Conservation (phyloP, 306 rosid species). For the Quercus rubra region DNA sequence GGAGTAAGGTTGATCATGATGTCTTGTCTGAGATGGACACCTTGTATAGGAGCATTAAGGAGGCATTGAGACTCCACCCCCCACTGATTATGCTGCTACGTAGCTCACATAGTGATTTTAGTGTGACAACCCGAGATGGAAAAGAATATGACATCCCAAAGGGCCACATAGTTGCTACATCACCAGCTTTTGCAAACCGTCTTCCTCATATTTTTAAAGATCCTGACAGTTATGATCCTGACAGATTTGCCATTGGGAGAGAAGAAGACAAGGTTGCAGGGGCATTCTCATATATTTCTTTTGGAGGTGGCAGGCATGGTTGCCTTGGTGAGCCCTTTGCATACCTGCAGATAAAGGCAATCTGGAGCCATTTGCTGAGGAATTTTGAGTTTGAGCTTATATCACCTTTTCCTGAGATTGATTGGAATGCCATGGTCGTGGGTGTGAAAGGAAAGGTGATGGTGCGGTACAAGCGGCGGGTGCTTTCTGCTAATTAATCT, state of each 20-base stretch:
- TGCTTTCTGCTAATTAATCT: conserved; percentile 44
- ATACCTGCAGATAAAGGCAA: conserved; percentile 90
- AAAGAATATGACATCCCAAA: conserved; percentile 83
- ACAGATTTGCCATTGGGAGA: conserved; percentile 66
- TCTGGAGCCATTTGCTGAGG: conserved; percentile 92
- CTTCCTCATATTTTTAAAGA: conserved; percentile 67
- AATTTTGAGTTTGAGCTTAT: conserved; percentile 83
- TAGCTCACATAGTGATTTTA: conserved; percentile 79
- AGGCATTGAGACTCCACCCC: conserved; percentile 96
- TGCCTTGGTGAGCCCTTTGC: conserved; percentile 99
- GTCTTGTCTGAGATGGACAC: conserved; percentile 93
- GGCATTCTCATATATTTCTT: conserved; percentile 85
- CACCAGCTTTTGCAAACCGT: conserved; percentile 91
- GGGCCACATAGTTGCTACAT: conserved; percentile 93
- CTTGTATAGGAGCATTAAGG: conserved; percentile 78
- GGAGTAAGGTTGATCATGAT: conserved; percentile 81
- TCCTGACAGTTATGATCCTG: conserved; percentile 82
- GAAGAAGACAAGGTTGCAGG: conserved; percentile 95
- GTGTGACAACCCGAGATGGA: conserved; percentile 71
- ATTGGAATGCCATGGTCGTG: conserved; percentile 99
- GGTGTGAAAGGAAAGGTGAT: conserved; percentile 94
- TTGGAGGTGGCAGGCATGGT: conserved; percentile 97
- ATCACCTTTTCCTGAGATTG: conserved; percentile 90
- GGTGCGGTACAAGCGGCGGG: conserved; percentile 85
- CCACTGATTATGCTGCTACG: conserved; percentile 87